Evolutionary conservation across 176 grass and related monocot genomes (phyloP), one percentile per base, ranked within the genome.

Genomic region (Avena atlantica): DNA sequence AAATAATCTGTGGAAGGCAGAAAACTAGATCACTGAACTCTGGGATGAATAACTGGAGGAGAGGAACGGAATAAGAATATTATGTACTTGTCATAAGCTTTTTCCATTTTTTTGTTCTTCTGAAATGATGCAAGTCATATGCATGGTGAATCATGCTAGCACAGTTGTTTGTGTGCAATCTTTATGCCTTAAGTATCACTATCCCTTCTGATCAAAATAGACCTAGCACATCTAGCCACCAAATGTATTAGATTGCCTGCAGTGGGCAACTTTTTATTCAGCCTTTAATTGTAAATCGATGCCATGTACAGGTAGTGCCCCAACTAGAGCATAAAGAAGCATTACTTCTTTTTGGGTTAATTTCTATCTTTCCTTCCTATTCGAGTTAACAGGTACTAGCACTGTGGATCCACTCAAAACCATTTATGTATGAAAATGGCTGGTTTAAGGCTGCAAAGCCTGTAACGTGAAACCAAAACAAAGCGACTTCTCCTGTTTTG

Each of bases 171-270:
- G 12, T 64, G 56, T 63, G 36, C 40, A 65, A 80, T 16, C 47
- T 14, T 49, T 80, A 48, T 19, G n/a, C 78, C 40, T 80, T 61
- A 27, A 80, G 40, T 62, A 47, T 80, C 20, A 23, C 60, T 40
- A 80, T 47, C 15, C 78, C 59, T 64, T 80, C 14, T 80, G 25
- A 13, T 29, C 14, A 23, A 62, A 42, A 80, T 80, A 6, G 52
- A 63, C 13, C 78, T 47, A 24, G 60, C 60, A 63, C 60, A 25
- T 80, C 40, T 19, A 12, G 6, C 50, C 74, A 48, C 27, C n/a
- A 64, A 64, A 64, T 80, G 40, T 48, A 62, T 19, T 47, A 47
- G 37, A 47, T 64, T 80, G 59, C 36, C 40, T 80, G 40, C 40
- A 17, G 45, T 80, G 61, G 37, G 59, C 40, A 49, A 10, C 14